phyloP scores from a whole-genome alignment of 2,329 filamentous ascomycete genomes.

The Monosporascus ibericus region DNA sequence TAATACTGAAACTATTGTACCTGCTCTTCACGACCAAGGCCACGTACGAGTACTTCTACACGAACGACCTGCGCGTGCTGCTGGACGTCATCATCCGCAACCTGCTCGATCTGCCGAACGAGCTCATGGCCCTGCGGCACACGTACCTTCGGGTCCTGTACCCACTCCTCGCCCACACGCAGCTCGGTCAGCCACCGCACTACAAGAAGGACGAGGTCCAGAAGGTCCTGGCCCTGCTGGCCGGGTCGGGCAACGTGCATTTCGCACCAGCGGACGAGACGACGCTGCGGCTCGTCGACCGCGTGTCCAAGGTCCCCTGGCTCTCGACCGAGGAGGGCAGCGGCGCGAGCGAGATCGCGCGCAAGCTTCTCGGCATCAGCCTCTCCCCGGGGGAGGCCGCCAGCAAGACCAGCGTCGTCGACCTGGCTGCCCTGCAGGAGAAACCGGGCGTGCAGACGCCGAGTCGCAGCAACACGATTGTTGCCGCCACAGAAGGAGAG shows the following conservation, averaged over 20 bases:
- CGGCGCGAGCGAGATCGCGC: slow-evolving; percentile 42
- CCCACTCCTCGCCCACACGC: slow-evolving; percentile 84
- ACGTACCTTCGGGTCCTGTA: slow-evolving; percentile 93
- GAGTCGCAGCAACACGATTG: slow-evolving; percentile 45
- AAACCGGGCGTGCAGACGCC: slow-evolving; percentile 79
- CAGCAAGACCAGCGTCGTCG: slow-evolving; percentile 69
- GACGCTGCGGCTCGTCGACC: slow-evolving; percentile 67
- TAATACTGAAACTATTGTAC: slow-evolving; percentile 95
- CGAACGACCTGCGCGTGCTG: slow-evolving; percentile 89
- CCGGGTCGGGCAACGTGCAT: slow-evolving; percentile 60
- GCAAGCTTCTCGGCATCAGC: slow-evolving; percentile 64
- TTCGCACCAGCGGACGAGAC: slow-evolving; percentile 79
- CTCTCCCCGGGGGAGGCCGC: slow-evolving; percentile 58
- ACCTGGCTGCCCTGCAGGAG: slow-evolving; percentile 74
- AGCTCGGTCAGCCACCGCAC: slow-evolving; percentile 77
- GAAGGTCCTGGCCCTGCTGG: slow-evolving; percentile 67
- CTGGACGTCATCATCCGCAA: slow-evolving; percentile 96
- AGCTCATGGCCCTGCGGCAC: slow-evolving; percentile 70
- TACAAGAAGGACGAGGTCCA: slow-evolving; percentile 88
- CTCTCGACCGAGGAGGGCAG: slow-evolving; percentile 36
- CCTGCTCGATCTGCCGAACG: slow-evolving; percentile 87
- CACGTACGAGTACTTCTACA: slow-evolving; percentile 98
- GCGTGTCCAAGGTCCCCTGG: slow-evolving; percentile 70
- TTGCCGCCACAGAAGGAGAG: slow-evolving; percentile 4
- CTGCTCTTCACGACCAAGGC: slow-evolving; percentile 86